Evolutionary conservation across 148 eudicot species (phyloP).

Genomic region (Limonium bicolor): DNA sequence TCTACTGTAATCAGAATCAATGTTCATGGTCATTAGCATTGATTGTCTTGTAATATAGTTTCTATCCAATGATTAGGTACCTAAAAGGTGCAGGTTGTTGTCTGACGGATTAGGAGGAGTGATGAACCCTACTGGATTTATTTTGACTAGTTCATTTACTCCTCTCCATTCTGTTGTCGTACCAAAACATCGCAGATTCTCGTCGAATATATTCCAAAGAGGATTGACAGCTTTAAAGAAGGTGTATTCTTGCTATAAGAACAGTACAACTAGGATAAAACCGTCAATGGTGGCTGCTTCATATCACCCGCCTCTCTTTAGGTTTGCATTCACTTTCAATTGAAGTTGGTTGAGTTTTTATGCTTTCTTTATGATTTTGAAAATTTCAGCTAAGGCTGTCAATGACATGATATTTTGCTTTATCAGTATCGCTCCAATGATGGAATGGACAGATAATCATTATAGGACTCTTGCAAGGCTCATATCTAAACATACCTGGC

Average conservation of each 20-base stretch:
- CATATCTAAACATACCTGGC: slow-evolving; percentile 87
- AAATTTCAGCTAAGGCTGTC: too few species aligned
- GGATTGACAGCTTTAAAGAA: slow-evolving; percentile 21
- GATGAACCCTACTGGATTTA: slow-evolving; percentile 68
- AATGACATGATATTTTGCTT: too few species aligned
- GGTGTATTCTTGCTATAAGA: slow-evolving; percentile 15
- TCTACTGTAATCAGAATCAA: too few species aligned
- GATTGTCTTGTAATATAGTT: slow-evolving; percentile 14
- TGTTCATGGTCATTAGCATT: too few species aligned
- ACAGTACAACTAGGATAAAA: slow-evolving; percentile 13
- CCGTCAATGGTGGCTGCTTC: slow-evolving; percentile 44
- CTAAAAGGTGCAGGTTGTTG: slow-evolving; percentile 25
- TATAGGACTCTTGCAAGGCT: slow-evolving; percentile 75
- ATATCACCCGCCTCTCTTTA: slow-evolving; percentile 79
- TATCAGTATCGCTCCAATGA: slow-evolving; percentile 93
- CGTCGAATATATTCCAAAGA: slow-evolving; percentile 10
- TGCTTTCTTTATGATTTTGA: too few species aligned
- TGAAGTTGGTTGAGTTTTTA: neutral
- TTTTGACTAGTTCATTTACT: slow-evolving; percentile 49
- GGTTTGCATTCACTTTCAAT: slow-evolving; percentile 22
- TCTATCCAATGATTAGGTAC: slow-evolving; percentile 38
- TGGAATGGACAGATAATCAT: slow-evolving; percentile 96
- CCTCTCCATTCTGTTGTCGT: slow-evolving; percentile 37
- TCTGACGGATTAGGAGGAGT: slow-evolving; percentile 39
- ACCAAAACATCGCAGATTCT: slow-evolving; percentile 27